Evolutionary conservation across 2,329 filamentous ascomycete genomes (phyloP).

Genomic region (Sordariomycetes sp.): DNA sequence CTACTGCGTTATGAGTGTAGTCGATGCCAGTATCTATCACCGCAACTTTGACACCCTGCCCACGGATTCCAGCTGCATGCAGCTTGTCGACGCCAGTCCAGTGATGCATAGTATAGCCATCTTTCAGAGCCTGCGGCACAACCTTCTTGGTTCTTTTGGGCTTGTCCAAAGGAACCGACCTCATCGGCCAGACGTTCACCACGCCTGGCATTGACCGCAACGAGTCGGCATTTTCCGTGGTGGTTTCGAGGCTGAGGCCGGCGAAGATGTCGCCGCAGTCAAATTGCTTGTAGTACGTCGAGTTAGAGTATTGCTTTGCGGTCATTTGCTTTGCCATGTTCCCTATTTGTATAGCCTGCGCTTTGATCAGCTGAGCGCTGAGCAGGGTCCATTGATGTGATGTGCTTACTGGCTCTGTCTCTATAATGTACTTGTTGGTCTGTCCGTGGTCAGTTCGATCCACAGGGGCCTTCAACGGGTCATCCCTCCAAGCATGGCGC

Average conservation of each 20-base stretch:
- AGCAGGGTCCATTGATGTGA: neutral
- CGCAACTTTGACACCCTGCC: constrained; percentile 26
- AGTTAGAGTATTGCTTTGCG: constrained; percentile 7
- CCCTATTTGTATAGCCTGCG: constrained; percentile 2
- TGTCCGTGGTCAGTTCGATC: constrained; percentile 2
- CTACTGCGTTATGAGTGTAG: constrained; percentile 26
- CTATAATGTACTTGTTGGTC: constrained; percentile 15
- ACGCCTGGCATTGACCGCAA: constrained; percentile 21
- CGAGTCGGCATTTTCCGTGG: constrained; percentile 20
- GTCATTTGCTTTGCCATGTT: constrained; percentile 13
- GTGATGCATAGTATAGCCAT: constrained; percentile 24
- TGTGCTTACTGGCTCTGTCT: constrained; percentile 9
- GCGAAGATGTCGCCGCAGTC: constrained; percentile 25
- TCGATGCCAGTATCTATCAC: constrained; percentile 30
- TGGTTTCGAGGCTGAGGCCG: constrained; percentile 22
- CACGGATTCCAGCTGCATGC: constrained; percentile 24
- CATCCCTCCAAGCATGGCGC: neutral
- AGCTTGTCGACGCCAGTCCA: constrained; percentile 29
- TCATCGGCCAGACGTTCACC: constrained; percentile 25
- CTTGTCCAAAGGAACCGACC: constrained; percentile 11
- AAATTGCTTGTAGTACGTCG: constrained; percentile 15
- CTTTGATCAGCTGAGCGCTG: neutral
- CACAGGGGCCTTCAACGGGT: neutral
- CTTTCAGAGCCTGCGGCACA: neutral
- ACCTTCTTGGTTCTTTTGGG: constrained; percentile 2